Evolutionary conservation across 2,329 filamentous ascomycete species (phyloP).

Genomic region (Aspergillus pseudoviridinutans): DNA sequence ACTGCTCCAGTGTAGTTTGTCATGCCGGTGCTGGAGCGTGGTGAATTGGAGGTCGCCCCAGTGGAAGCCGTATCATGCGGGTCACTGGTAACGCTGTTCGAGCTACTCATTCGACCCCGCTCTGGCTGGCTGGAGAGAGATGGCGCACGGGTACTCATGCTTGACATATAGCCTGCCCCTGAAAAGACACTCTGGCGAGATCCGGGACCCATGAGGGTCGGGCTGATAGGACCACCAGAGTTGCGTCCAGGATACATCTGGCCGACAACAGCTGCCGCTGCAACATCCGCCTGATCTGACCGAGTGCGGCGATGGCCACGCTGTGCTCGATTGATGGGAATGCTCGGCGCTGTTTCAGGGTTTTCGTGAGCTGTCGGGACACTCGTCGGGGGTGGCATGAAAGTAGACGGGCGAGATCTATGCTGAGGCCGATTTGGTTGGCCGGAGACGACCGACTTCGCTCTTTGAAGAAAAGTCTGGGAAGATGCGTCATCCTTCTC

Average conservation of each 20-base stretch:
- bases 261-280: conserved; percentile 69
- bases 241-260: conserved; percentile 78
- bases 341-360: conserved; percentile 46
- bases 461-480: conserved; percentile 53
- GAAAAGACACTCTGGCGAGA: conserved; percentile 40
- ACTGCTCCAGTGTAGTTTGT: conserved; percentile 65
- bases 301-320: conserved; percentile 47
- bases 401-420: conserved; percentile 46
- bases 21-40: conserved; percentile 62
- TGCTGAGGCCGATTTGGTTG: conserved; percentile 34
- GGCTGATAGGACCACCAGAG: conserved; percentile 53
- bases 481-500: conserved; percentile 47
- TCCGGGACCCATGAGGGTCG: conserved; percentile 42
- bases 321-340: conserved; percentile 42
- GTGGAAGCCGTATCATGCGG: conserved; percentile 43
- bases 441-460: conserved; percentile 56
- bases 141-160: conserved; percentile 52
- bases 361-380: conserved; percentile 41
- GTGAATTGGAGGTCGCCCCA: conserved; percentile 49
- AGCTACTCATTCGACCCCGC: conserved; percentile 59
- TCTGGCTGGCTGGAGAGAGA: conserved; percentile 47
- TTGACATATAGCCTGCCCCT: conserved; percentile 49
- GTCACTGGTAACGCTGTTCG: conserved; percentile 55
- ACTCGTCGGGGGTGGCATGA: conserved; percentile 35
- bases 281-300: conserved; percentile 44